Conservation (phyloP, 1,139 yeast species). For the Taphrina pruni region DNA sequence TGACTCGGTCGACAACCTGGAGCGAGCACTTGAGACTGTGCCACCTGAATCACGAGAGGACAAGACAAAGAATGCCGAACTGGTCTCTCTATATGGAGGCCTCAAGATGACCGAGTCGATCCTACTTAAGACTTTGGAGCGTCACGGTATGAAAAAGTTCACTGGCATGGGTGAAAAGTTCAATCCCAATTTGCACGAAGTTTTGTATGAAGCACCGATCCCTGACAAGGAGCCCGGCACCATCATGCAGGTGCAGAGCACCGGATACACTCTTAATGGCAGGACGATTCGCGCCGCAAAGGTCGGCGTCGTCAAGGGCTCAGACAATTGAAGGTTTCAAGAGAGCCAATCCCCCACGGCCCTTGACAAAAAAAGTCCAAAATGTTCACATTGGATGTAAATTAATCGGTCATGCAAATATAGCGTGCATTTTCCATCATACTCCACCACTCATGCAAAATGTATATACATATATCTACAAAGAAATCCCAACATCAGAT, state of each 20-base stretch:
- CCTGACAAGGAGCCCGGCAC: constrained; percentile 93
- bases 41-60: constrained; percentile 57
- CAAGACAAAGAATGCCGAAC: constrained; percentile 52
- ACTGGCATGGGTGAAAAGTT: constrained; percentile 85
- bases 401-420: background rate
- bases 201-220: constrained; percentile 85
- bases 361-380: background rate
- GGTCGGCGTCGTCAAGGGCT: constrained; percentile 85
- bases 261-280: constrained; percentile 83
- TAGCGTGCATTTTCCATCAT: constrained; percentile 15
- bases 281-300: constrained; percentile 95
- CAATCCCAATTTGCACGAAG: constrained; percentile 93
- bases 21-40: constrained; percentile 82
- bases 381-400: constrained; percentile 7
- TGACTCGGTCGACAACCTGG: constrained; percentile 89
- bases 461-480: background rate
- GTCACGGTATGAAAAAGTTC: constrained; percentile 79
- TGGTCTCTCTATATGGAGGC: constrained; percentile 82
- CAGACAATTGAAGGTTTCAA: constrained; percentile 47
- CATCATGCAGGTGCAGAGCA: constrained; percentile 89
- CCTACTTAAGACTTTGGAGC: constrained; percentile 80
- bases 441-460: constrained; percentile 15
- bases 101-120: constrained; percentile 88
- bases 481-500: background rate
- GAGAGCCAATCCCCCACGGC: background rate